These are phyloP conservation scores for Volvox africanus DNA, from an alignment of 139 green algal species.

Conservation along the genomic window DNA sequence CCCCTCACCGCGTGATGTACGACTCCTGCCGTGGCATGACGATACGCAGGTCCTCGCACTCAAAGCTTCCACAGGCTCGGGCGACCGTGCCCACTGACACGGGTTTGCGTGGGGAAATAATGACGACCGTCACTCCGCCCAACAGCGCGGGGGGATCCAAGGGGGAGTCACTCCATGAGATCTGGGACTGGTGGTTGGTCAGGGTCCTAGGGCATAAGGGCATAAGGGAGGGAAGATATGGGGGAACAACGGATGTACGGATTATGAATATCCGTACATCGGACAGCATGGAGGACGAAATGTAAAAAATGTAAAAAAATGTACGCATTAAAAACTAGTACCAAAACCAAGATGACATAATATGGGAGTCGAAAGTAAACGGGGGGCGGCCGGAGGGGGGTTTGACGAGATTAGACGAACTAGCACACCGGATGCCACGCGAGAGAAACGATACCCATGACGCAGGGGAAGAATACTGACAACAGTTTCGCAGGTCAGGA, in stretches of 20 bases:
- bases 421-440: no score
- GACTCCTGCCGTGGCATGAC: constrained; percentile 62
- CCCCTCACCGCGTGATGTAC: constrained; percentile 55
- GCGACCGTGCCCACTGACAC: constrained; percentile 71
- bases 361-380: no score
- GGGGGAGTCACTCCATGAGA: constrained; percentile 55
- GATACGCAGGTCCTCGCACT: constrained; percentile 72
- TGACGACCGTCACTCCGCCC: constrained; percentile 54
- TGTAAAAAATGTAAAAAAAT: no score
- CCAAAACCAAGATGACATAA: no score
- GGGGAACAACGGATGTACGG: not conserved
- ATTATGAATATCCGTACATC: no score
- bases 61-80: constrained; percentile 68
- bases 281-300: no score
- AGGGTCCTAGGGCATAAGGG: not conserved
- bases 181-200: constrained; percentile 53
- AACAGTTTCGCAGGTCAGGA: no score
- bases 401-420: no score
- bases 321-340: no score
- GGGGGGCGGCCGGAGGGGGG: no score
- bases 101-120: constrained; percentile 59
- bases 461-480: no score
- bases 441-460: no score
- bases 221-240: not conserved
- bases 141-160: constrained; percentile 69